Evolutionary conservation across 352 stramenopile genomes (phyloP).

Genomic region (Achlya hypogyna): DNA sequence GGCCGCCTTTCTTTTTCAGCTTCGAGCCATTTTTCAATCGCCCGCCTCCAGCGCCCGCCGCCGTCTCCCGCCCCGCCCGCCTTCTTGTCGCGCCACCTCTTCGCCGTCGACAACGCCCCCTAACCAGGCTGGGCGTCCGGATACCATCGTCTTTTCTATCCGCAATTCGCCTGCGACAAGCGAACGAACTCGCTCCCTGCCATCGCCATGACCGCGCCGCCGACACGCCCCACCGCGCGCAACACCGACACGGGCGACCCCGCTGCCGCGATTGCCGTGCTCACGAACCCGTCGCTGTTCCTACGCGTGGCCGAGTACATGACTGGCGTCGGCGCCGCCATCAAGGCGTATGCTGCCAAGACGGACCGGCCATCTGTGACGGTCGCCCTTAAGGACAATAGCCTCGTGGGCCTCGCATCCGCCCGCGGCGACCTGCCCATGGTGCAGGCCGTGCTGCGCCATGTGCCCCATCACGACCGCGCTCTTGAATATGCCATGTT

Average conservation of each 20-base stretch:
- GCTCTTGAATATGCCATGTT: conserved; percentile 17
- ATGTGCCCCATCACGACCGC: conserved; percentile 6
- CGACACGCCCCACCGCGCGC: not conserved
- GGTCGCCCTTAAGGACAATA: conserved; percentile 14
- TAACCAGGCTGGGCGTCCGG: not conserved
- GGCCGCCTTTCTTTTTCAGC: not conserved
- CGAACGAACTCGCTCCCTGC: not conserved
- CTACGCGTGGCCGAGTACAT: not conserved
- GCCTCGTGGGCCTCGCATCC: conserved; percentile 14
- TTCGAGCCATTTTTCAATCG: not conserved
- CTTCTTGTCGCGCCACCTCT: conserved; percentile 1
- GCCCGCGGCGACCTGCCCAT: conserved; percentile 6
- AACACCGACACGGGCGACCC: conserved; percentile 19
- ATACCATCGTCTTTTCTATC: not conserved
- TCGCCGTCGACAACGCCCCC: not conserved
- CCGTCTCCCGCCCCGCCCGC: not conserved
- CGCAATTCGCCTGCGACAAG: not conserved
- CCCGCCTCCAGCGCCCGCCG: not conserved
- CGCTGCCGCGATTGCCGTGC: not conserved
- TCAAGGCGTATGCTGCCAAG: conserved; percentile 5
- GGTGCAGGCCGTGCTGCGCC: not conserved
- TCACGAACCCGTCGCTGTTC: conserved; percentile 7
- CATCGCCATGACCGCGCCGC: not conserved
- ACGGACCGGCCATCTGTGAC: conserved; percentile 2
- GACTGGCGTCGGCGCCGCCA: not conserved